phyloP scores from a whole-genome alignment of 2,329 filamentous ascomycete species.

The Aureobasidium mangrovei region DNA sequence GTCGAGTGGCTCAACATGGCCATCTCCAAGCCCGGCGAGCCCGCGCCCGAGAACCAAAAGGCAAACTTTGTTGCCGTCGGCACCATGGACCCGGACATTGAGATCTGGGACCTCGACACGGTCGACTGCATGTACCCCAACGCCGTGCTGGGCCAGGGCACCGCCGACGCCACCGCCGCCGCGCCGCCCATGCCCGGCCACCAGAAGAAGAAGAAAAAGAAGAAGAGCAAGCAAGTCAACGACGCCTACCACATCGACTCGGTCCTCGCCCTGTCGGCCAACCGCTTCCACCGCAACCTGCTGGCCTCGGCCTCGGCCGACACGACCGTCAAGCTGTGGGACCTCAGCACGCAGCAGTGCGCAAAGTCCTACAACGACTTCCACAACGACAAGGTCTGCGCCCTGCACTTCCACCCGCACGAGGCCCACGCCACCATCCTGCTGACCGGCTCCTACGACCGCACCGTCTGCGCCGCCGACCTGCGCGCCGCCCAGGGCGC shows the following conservation, averaged over 20 bases:
- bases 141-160: constrained; percentile 77
- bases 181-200: constrained; percentile 36
- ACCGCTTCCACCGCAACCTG: constrained; percentile 87
- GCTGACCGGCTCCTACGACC: constrained; percentile 88
- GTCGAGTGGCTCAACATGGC: constrained; percentile 92
- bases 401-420: constrained; percentile 92
- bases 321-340: constrained; percentile 96
- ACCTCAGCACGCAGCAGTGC: constrained; percentile 82
- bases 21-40: constrained; percentile 57
- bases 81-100: constrained; percentile 97
- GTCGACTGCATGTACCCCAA: constrained; percentile 98
- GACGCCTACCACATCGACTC: constrained; percentile 91
- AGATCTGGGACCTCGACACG: constrained; percentile 94
- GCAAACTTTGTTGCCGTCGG: constrained; percentile 93
- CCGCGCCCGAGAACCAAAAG: constrained; percentile 50
- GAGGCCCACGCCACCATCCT: constrained; percentile 76
- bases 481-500: constrained; percentile 83
- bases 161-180: constrained; percentile 28
- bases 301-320: constrained; percentile 92
- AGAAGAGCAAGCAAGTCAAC: constrained; percentile 81
- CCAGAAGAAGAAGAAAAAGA: constrained; percentile 79
- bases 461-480: constrained; percentile 86
- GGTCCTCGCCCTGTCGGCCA: constrained; percentile 81
- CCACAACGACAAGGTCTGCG: constrained; percentile 97
- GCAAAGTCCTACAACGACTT: constrained; percentile 83